Conservation (phyloP, 2,329 filamentous ascomycete genomes). For the Colletotrichum nymphaeae region DNA sequence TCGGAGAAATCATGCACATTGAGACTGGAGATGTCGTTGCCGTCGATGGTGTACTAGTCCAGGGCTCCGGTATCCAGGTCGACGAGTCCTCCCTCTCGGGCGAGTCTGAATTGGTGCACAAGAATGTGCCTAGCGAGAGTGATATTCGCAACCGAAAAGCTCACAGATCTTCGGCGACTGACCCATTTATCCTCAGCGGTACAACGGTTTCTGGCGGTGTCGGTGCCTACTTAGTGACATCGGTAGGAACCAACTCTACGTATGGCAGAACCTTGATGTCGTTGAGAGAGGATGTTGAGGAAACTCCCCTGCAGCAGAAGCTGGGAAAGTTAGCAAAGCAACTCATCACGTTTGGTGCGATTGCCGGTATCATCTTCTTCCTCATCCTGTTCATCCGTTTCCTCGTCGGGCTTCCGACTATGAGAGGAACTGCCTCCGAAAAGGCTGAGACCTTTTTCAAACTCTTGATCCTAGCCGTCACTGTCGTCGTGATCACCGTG, state of each 20-base stretch:
- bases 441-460: conserved; percentile 68
- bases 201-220: conserved; percentile 82
- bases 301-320: conserved; percentile 83
- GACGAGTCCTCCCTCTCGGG: conserved; percentile 83
- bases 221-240: conserved; percentile 80
- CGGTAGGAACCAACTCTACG: conserved; percentile 78
- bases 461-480: conserved; percentile 69
- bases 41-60: conserved; percentile 77
- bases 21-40: conserved; percentile 80
- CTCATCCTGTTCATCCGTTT: conserved; percentile 54
- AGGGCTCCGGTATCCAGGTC: conserved; percentile 69
- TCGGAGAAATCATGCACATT: conserved; percentile 79
- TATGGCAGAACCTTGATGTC: conserved; percentile 85
- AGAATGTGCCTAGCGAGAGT: conserved; percentile 72
- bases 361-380: conserved; percentile 56
- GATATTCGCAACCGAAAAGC: conserved; percentile 62
- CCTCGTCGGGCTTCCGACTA: conserved; percentile 45
- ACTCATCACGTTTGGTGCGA: conserved; percentile 62
- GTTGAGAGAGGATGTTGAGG: conserved; percentile 79
- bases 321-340: conserved; percentile 82
- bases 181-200: conserved; percentile 85
- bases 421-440: conserved; percentile 47
- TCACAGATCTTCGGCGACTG: conserved; percentile 69
- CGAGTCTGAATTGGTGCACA: conserved; percentile 79
- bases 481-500: conserved; percentile 69